Percentiles rank a stretch among this genome's conserved stretches.
These are phyloP conservation scores for Yamadazyma epiphylla DNA, from an alignment of 1,139 yeast species.

Conservation along the genomic window DNA sequence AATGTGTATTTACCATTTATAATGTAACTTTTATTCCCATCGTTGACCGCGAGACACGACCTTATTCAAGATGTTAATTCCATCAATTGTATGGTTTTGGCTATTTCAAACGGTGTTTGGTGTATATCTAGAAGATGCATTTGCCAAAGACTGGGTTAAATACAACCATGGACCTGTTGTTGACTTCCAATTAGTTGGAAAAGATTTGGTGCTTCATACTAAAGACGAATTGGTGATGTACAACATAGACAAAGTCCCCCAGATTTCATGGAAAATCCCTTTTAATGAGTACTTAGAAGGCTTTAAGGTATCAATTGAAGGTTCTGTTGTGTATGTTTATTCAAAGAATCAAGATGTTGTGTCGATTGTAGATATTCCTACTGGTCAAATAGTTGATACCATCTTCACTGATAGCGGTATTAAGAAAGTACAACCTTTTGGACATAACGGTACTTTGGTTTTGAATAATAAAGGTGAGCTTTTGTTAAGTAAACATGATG, in stretches of 20 bases:
- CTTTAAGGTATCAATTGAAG: background rate
- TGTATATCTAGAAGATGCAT: slow-evolving; percentile 35
- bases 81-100: background rate
- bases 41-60: too few species aligned
- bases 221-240: slow-evolving; percentile 23
- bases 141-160: slow-evolving; percentile 25
- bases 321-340: background rate
- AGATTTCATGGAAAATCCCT: slow-evolving; percentile 15
- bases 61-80: too few species aligned
- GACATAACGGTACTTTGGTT: too few species aligned
- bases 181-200: slow-evolving; percentile 9
- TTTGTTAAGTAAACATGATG: too few species aligned
- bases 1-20: too few species aligned
- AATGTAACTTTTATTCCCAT: too few species aligned
- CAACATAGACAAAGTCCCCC: slow-evolving; percentile 9
- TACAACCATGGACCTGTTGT: slow-evolving; percentile 10
- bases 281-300: background rate
- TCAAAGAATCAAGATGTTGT: too few species aligned
- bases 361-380: too few species aligned
- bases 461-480: too few species aligned
- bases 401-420: too few species aligned
- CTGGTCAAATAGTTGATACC: too few species aligned
- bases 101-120: slow-evolving; percentile 2
- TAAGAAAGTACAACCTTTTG: too few species aligned
- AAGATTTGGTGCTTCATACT: slow-evolving; percentile 26